Evolutionary conservation across 257 asterid genomes (phyloP), one percentile per base, ranked within the genome.

Genomic region (Capsicum chinense): DNA sequence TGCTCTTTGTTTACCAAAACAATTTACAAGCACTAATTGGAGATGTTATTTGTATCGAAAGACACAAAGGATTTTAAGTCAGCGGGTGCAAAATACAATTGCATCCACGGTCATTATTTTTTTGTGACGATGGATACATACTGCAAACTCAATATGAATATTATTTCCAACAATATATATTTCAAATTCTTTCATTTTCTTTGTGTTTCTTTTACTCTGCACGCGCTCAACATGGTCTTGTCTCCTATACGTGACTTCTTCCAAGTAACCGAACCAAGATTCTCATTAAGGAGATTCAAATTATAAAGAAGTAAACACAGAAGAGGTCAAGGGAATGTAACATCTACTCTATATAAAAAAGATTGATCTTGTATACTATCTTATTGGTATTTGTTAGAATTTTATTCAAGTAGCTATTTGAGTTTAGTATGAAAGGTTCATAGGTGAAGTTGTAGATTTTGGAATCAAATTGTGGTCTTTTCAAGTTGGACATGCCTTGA

Each of bases 1-100:
- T 3, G 14, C 5, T 2, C 50, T 54, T 78, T 78, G 26, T 5
- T 78, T 26, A 15, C 64, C 66, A 78, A 78, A 78, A 26, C 64
- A 78, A 78, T 54, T 13, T 78, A 54, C 64, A 2, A 78, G 64
- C 64, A 26, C 64, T 54, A 78, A 78, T 54, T 50, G 62, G 82
- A 33, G 66, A 78, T 54, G 33, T 8, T 54, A 26, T 14, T 13
- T 21, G 63, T 52, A 76, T 54, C 26, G 0, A 0, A 21, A 54
- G 81, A 26, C 1, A 52, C 48, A 78, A 3, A 78, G 64, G 33
- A 54, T 54, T 78, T 78, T 74, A 50, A 50, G 62, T 50, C 62
- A 50, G 60, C 47, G 5, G 81, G 8, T 50, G 81, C 8, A 26
- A 74, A 21, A 52, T 74, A 50, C 63, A 76, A 50, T 50, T 76